These are phyloP conservation scores for Centaurea solstitialis DNA, from an alignment of 129 eudicot species.

Conservation along the genomic window DNA sequence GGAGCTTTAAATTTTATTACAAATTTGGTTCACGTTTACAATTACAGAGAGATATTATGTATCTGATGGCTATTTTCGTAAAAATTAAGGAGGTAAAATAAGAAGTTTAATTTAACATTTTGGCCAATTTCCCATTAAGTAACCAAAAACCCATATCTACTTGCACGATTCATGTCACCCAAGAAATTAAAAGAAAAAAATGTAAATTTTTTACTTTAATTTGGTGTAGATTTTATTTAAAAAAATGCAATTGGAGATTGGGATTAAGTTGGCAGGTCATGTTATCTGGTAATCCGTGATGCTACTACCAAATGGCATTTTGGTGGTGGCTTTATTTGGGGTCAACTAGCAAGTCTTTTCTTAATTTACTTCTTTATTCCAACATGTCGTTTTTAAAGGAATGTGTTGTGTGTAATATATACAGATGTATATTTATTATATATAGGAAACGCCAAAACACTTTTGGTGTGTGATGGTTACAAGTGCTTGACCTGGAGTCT, in stretches of 20 bases:
- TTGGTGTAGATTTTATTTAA: neutral
- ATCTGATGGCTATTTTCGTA: too few species aligned
- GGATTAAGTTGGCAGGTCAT: neutral
- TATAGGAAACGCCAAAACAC: neutral
- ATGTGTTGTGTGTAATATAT: neutral
- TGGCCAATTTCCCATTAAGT: too few species aligned
- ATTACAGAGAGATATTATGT: too few species aligned
- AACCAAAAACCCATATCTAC: neutral
- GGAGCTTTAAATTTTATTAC: too few species aligned
- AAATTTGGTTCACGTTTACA: too few species aligned
- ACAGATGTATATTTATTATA: too few species aligned
- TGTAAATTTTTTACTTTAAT: neutral
- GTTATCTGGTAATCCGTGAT: neutral
- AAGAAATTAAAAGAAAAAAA: too few species aligned
- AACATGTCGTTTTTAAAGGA: neutral
- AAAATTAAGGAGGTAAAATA: too few species aligned
- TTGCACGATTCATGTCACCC: neutral
- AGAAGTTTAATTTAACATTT: too few species aligned
- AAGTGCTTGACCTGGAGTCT: neutral
- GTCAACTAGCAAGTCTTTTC: neutral
- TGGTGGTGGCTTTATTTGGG: neutral
- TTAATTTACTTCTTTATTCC: neutral
- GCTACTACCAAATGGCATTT: neutral
- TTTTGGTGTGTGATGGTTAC: neutral
- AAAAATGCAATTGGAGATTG: too few species aligned